phyloP scores from a whole-genome alignment of 768 basidiomycete species.

The Mycena vitilis region DNA sequence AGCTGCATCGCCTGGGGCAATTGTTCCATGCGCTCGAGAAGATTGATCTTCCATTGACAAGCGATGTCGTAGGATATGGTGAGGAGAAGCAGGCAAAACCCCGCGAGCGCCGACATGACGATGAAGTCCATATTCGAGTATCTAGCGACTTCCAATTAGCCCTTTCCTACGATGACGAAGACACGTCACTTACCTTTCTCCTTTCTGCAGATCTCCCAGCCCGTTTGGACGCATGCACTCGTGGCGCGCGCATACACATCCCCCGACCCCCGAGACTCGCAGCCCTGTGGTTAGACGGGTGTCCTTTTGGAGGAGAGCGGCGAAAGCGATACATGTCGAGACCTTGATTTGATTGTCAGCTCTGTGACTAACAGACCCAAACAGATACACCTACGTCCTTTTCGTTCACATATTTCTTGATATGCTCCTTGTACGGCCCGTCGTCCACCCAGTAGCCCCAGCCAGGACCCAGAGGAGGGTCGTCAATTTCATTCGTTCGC shows the following conservation, averaged over 20 bases:
- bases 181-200: slow-evolving; percentile 35
- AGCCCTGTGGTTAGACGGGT: slow-evolving; percentile 28
- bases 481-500: no score
- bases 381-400: no score
- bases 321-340: slow-evolving; percentile 35
- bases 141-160: slow-evolving; percentile 3
- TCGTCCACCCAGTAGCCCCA: no score
- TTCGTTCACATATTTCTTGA: no score
- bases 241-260: slow-evolving; percentile 33
- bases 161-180: no score
- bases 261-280: slow-evolving; percentile 25
- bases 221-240: slow-evolving; percentile 30
- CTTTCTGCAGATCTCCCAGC: slow-evolving; percentile 37
- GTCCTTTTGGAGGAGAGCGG: slow-evolving; percentile 22
- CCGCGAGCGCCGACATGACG: background rate
- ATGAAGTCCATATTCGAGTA: slow-evolving; percentile 29
- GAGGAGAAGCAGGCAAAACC: background rate
- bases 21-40: background rate
- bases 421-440: no score
- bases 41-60: slow-evolving; percentile 6
- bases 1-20: background rate
- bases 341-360: slow-evolving; percentile 1
- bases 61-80: slow-evolving; percentile 11
- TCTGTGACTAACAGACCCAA: no score
- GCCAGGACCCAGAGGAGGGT: no score